Evolutionary conservation across 1,284 basidiomycete species (phyloP), one percentile per base, ranked within the genome.

Genomic region (Volvariella volvacea): DNA sequence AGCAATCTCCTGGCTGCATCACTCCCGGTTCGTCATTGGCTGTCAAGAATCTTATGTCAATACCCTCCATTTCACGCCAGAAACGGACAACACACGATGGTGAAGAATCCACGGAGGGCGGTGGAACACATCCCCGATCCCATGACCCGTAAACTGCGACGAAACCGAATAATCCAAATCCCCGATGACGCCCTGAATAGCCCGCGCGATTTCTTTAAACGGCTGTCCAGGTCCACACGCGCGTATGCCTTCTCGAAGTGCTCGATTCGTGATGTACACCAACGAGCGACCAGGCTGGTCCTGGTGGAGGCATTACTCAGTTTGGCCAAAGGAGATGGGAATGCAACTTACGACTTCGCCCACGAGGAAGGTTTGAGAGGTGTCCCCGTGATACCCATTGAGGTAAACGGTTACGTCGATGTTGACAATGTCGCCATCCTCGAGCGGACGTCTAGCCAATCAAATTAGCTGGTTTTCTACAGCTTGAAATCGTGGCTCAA

Each of bases 111-210:
- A 93, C 0, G 93, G 93, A 19, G 80, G 70, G 14, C 79, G 72
- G 60, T 97, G 93, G 57, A 96, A 97, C 10, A 73, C 72, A 16
- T 67, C 73, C 1, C 92, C 90, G 46, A 97, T 95, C 0, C 93
- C 92, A 61, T 96, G 93, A 0, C 91, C 89, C 1, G 74, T 78
- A 53, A 89, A 91, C 46, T 88, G 78, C 7, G 74, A 67, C 31
- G 88, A 92, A 19, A 93, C 74, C 2, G 76, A 83, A 45, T 66
- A 71, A 16, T 61, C 48, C 34, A 48, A 59, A 38, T 56, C 42
- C 32, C 53, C 47, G 2, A 79, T 53, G 14, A 75, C 55, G 30
- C 71, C 64, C 55, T 89, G 76, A 39, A 97, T 94, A 0, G 83
- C 83, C 14, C 62, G 65, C 0, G 90, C 93, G 20, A 96, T 94